Conservation (phyloP, 768 basidiomycete genomes). For the Paxillus involutus region DNA sequence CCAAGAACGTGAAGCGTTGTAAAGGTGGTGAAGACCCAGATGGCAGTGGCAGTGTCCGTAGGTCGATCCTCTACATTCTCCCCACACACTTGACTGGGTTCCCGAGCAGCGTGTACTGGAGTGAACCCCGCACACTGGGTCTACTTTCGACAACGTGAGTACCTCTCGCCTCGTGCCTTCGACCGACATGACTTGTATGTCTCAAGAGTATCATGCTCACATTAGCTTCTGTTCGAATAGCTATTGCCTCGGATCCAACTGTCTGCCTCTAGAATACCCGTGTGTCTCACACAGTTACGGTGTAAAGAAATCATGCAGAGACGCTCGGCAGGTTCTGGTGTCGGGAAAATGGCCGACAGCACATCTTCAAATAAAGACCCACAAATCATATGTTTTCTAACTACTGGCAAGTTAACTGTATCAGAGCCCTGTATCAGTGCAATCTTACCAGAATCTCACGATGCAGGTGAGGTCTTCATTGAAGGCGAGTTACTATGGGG, state of each 20-base stretch:
- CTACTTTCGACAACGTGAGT: conserved; percentile 47
- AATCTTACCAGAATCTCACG: neutral
- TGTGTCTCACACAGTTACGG: neutral
- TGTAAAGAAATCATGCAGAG: too few relatives aligned
- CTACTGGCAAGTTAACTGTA: too few relatives aligned
- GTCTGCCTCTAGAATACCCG: conserved; percentile 24
- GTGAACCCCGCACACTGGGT: conserved; percentile 46
- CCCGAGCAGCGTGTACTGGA: conserved; percentile 41
- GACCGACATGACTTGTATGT: neutral
- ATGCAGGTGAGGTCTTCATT: too few relatives aligned
- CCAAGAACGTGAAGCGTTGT: conserved; percentile 41
- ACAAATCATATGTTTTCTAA: too few relatives aligned
- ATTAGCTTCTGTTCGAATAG: conserved; percentile 13
- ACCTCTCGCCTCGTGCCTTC: neutral
- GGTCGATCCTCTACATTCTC: conserved; percentile 6
- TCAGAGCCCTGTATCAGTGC: neutral
- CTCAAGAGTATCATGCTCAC: conserved; percentile 1
- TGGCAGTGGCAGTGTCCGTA: conserved; percentile 50
- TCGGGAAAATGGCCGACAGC: too few relatives aligned
- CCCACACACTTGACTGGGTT: neutral
- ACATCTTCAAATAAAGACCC: too few relatives aligned
- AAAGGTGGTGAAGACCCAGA: conserved; percentile 44
- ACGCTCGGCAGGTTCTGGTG: neutral
- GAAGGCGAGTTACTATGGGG: too few relatives aligned
- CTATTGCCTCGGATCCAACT: conserved; percentile 32